Conservation (phyloP, 2,329 filamentous ascomycete genomes). For the Cyanodermella asteris region DNA sequence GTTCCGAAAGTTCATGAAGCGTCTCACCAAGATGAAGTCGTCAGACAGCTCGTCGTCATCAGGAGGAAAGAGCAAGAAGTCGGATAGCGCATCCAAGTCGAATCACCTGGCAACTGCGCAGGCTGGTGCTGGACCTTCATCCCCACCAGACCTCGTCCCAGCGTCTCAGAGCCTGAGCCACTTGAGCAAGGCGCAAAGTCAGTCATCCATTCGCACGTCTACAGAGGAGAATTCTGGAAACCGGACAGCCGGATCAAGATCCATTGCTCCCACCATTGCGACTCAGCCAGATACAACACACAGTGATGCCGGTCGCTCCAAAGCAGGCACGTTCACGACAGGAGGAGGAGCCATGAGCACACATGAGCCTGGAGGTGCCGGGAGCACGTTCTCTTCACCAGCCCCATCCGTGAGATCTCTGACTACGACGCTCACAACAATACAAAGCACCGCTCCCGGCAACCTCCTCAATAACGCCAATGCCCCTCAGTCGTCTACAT, state of each 20-base stretch:
- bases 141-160: conserved; percentile 70
- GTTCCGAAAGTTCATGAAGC: conserved; percentile 87
- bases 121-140: too few species aligned
- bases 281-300: conserved; percentile 58
- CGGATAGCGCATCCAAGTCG: conserved; percentile 46
- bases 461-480: conserved; percentile 16
- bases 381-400: conserved; percentile 43
- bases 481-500: conserved; percentile 12
- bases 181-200: conserved; percentile 33
- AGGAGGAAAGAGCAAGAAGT: conserved; percentile 29
- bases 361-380: conserved; percentile 35
- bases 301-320: conserved; percentile 57
- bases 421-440: conserved; percentile 43
- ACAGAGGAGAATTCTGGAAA: conserved; percentile 36
- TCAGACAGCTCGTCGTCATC: conserved; percentile 35
- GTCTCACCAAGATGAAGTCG: conserved; percentile 66
- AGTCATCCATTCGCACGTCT: conserved; percentile 39
- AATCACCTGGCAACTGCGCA: too few species aligned
- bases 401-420: conserved; percentile 42
- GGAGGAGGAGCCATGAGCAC: conserved; percentile 41
- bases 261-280: conserved; percentile 57
- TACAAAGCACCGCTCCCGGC: conserved; percentile 37
- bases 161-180: conserved; percentile 26
- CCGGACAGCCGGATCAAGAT: conserved; percentile 45
- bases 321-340: conserved; percentile 57